phyloP scores from a whole-genome alignment of 345 rosid genomes.

The thale cress (Arabidopsis thaliana) region TAIR10.1 NC_003071.7:12032001-12032500 shows the following conservation, averaged over 20 bases:
- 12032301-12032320: conserved; percentile 7
- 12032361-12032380: not conserved
- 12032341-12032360: not conserved
- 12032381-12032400: not conserved
- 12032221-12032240: conserved; percentile 73
- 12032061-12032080: not conserved
- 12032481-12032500: conserved; percentile 26
- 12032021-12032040: conserved; percentile 49
- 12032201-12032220: conserved; percentile 56
- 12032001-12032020: conserved; percentile 65
- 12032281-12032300: conserved; percentile 78
- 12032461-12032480: not conserved
- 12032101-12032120: conserved; percentile 3
- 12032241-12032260: conserved; percentile 89
- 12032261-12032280: conserved; percentile 78
- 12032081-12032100: not conserved
- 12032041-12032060: conserved; percentile 6
- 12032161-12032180: conserved; percentile 34
- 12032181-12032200: conserved; percentile 51
- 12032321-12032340: not conserved
- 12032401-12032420: not conserved
- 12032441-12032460: not conserved
- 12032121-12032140: conserved; percentile 49
- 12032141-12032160: conserved; percentile 49
- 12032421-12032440: not conserved